phyloP scores from a whole-genome alignment of 2,329 filamentous ascomycete species.

The Botrytis sinoallii region DNA sequence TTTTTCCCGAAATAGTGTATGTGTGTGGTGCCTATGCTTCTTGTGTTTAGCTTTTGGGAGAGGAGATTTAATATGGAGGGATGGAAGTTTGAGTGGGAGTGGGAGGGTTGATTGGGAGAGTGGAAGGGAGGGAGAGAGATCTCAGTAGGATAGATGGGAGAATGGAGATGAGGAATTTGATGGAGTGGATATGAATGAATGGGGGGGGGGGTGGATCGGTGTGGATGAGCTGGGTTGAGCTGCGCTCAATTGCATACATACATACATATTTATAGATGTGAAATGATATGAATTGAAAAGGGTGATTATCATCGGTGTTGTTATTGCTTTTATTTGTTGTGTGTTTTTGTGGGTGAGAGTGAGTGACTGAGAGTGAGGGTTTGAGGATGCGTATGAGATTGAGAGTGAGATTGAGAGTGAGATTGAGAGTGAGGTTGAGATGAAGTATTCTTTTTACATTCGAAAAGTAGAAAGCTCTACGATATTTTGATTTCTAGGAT shows the following conservation, averaged over 20 bases:
- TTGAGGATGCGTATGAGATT: no score
- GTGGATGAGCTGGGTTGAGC: neutral
- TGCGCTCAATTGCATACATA: neutral
- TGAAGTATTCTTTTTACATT: no score
- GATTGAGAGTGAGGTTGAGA: no score
- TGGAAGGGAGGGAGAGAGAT: neutral
- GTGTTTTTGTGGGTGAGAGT: no score
- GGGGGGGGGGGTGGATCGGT: neutral
- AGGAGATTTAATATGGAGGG: neutral
- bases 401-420: no score
- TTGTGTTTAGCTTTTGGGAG: neutral
- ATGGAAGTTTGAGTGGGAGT: neutral
- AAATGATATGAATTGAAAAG: neutral
- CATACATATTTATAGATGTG: neutral
- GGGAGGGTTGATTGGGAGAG: neutral
- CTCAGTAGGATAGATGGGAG: neutral
- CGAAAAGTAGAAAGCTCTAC: no score
- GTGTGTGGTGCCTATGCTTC: neutral
- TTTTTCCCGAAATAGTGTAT: neutral
- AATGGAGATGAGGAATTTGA: neutral
- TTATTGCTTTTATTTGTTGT: neutral
- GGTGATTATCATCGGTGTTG: neutral
- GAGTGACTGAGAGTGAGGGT: no score
- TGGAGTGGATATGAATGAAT: no score
- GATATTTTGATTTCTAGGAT: no score